phyloP scores from a whole-genome alignment of 2,329 filamentous ascomycete species.

The Beauveria sp. region DNA sequence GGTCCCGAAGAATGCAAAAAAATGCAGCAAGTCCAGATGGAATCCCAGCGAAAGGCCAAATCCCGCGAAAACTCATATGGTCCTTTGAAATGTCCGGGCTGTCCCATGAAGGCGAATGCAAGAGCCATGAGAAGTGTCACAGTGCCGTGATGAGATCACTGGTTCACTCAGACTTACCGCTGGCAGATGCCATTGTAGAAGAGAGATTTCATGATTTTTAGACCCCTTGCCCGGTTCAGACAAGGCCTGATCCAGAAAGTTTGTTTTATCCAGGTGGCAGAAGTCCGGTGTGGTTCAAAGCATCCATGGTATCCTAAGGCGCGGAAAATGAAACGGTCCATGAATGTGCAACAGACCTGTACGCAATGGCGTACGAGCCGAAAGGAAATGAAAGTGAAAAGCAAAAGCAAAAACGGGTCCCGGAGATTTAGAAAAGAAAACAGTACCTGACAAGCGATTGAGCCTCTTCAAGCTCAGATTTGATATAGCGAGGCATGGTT shows the following conservation, averaged over 20 bases:
- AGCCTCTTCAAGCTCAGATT: constrained; percentile 51
- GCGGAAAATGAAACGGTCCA: constrained; percentile 8
- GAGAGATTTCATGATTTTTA: constrained; percentile 18
- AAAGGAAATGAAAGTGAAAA: constrained; percentile 13
- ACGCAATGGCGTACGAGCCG: neutral
- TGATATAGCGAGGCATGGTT: constrained; percentile 45
- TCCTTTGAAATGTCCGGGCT: neutral
- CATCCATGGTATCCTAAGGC: neutral
- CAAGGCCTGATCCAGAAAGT: constrained; percentile 20
- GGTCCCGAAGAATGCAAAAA: neutral
- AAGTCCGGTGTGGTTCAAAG: constrained; percentile 10
- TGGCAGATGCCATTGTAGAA: constrained; percentile 17
- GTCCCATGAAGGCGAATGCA: neutral
- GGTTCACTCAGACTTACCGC: constrained; percentile 25
- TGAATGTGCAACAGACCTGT: constrained; percentile 7
- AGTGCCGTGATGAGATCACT: neutral
- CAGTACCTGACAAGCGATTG: constrained; percentile 56
- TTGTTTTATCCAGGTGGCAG: constrained; percentile 7
- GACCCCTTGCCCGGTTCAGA: constrained; percentile 25
- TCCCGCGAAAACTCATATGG: neutral
- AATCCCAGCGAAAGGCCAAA: neutral
- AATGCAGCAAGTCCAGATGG: neutral
- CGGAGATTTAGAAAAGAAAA: constrained; percentile 39
- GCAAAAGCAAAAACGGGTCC: constrained; percentile 24
- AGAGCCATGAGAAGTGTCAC: neutral